Base-by-base conservation (phyloP, 2,329 filamentous ascomycete genomes). In the Colletotrichum cordylinicola region DNA sequence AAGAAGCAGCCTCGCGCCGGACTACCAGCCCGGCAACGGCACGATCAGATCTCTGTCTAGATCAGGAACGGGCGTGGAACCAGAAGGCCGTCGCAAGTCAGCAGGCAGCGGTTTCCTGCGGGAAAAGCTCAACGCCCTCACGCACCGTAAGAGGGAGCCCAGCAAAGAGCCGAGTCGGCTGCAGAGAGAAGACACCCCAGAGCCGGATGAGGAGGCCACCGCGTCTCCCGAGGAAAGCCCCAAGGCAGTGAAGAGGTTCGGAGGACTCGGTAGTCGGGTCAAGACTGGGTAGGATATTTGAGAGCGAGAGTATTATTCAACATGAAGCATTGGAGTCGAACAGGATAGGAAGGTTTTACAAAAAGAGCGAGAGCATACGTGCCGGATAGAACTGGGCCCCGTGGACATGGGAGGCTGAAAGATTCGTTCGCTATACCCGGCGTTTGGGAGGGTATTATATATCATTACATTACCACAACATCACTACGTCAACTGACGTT, bases 81-180 rank as follows among this genome's bases (percentile, higher is more conserved):
- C 64, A 21, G 35, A 43, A 5, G 74, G 72, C 10, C 78, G 81
- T 56, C 80, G 81, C 9, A 82, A 80, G 76, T 79, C 82, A 13
- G 79, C 78, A 10, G 80, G 81, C 8, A 76, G 81, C 21, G 81
- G 83, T 4, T 85, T 84, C 70, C 76, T 87, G 8, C 81, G 81
- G 35, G 85, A 85, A 31, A 86, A 83, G 76, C 56, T 85, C 13
- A 85, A 78, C 65, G 83, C 83, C 21, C 73, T 82, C 65, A 79
- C 78, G 33, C 70, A 76, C 55, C 78, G 79, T 70, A 78, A 80
- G 75, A 77, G 74, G 76, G 81, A 78, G 39, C 68, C 62, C 4
- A 76, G 73, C 43, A 79, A 78, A 56, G 79, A 79, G n/a, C 77
- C 27, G 4, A 74, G 62, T 27, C 69, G 61, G 9, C 52, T 24